These are phyloP conservation scores for Gossypium raimondii DNA, from an alignment of 345 rosid genomes.

Conservation along the genomic window DNA sequence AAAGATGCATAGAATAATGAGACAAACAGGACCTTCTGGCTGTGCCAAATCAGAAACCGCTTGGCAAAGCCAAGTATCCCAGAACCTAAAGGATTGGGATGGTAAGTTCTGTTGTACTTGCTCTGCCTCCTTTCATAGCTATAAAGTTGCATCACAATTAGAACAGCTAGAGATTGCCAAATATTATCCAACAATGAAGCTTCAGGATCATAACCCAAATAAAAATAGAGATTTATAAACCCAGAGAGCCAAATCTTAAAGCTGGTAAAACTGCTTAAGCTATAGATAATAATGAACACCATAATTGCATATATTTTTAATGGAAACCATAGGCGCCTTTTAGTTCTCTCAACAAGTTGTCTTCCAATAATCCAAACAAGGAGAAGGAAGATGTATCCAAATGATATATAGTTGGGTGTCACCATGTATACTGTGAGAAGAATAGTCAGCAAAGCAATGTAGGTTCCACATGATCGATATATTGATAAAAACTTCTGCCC, in stretches of 20 bases:
- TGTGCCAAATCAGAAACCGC: constrained; percentile 84
- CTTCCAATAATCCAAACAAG: constrained; percentile 93
- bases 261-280: constrained; percentile 78
- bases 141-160: constrained; percentile 98
- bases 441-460: constrained; percentile 89
- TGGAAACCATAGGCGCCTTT: constrained; percentile 95
- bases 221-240: constrained; percentile 64
- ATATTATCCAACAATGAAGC: constrained; percentile 75
- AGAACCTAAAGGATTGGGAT: constrained; percentile 48
- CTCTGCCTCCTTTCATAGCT: constrained; percentile 98
- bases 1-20: constrained; percentile 82
- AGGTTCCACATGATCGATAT: constrained; percentile 94
- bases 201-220: constrained; percentile 68
- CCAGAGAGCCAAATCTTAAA: constrained; percentile 74
- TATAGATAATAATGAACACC: constrained; percentile 83
- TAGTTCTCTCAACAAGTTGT: constrained; percentile 85
- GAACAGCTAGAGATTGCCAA: constrained; percentile 94
- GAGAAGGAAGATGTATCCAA: constrained; percentile 91
- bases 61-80: constrained; percentile 63
- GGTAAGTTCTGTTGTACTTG: constrained; percentile 48
- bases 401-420: constrained; percentile 81
- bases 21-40: constrained; percentile 78
- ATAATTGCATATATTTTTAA: constrained; percentile 64
- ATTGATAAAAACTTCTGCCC: constrained; percentile 78
- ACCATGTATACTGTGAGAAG: constrained; percentile 82